Evolutionary conservation across 2,329 filamentous ascomycete genomes (phyloP).

Genomic region (Thelonectria olida): DNA sequence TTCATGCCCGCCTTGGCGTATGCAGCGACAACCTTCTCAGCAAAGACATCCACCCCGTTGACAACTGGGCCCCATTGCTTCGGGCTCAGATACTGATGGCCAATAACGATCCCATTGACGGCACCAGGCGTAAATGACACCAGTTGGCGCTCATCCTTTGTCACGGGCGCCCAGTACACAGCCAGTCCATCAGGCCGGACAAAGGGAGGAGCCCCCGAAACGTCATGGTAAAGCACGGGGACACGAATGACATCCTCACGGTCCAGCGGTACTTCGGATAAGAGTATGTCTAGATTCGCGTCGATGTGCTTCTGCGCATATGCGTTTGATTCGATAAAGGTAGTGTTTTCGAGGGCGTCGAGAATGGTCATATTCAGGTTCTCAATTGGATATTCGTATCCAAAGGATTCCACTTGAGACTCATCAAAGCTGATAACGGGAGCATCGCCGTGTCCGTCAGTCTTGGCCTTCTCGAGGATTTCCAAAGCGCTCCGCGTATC

Average conservation of each 20-base stretch:
- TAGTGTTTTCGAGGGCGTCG: neutral
- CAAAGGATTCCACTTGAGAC: slow-evolving; percentile 1
- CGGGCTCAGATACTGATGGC: slow-evolving; percentile 31
- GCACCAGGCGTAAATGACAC: slow-evolving; percentile 28
- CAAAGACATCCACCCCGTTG: slow-evolving; percentile 33
- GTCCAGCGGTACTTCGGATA: neutral
- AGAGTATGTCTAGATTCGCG: neutral
- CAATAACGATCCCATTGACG: slow-evolving; percentile 37
- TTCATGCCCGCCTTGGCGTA: slow-evolving; percentile 29
- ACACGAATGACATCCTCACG: slow-evolving; percentile 3
- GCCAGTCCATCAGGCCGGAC: neutral
- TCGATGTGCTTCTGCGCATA: neutral
- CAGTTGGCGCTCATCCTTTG: slow-evolving; percentile 9
- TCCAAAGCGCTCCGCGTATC: slow-evolving; percentile 37
- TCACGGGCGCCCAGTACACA: neutral
- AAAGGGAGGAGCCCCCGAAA: neutral
- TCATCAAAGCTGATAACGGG: slow-evolving; percentile 10
- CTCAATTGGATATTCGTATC: neutral
- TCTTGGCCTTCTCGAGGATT: slow-evolving; percentile 33
- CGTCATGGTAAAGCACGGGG: neutral
- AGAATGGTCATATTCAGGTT: slow-evolving; percentile 19
- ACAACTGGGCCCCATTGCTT: slow-evolving; percentile 36
- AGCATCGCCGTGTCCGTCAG: slow-evolving; percentile 36
- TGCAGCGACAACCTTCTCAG: slow-evolving; percentile 21
- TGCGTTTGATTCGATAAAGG: neutral